Conservation (phyloP, 2,329 filamentous ascomycete genomes). For the Pyricularia pennisetigena region DNA sequence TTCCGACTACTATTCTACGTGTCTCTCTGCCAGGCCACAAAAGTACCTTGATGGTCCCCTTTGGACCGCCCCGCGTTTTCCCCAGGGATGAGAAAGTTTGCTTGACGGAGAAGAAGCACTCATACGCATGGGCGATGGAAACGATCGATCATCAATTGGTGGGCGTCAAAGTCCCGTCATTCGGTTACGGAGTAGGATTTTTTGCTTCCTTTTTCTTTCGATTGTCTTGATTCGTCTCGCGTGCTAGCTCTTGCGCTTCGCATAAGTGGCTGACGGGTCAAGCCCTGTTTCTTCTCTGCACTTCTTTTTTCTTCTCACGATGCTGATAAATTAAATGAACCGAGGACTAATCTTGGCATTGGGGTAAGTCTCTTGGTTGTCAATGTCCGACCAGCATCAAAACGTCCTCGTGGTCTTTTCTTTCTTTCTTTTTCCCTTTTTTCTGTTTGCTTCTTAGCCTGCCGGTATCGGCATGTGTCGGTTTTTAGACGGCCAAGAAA, state of each 20-base stretch:
- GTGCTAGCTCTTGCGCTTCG: neutral
- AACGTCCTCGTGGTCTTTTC: neutral
- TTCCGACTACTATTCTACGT: no score
- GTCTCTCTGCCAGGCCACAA: no score
- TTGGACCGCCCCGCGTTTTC: no score
- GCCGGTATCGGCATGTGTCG: neutral
- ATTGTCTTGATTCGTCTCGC: neutral
- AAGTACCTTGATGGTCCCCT: no score
- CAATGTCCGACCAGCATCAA: neutral
- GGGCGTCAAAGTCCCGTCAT: neutral
- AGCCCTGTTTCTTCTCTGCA: neutral
- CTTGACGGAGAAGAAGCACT: neutral
- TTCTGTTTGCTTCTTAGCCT: no score
- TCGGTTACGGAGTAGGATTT: neutral
- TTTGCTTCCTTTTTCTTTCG: no score
- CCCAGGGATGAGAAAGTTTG: neutral
- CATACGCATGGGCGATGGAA: neutral
- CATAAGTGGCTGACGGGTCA: neutral
- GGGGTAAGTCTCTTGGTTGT: neutral
- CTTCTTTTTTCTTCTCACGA: no score
- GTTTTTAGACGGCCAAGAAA: neutral
- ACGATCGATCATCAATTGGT: neutral
- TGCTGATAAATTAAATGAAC: no score
- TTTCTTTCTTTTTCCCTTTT: neutral
- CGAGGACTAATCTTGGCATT: neutral